Evolutionary conservation across 2,329 filamentous ascomycete species (phyloP).

Genomic region (Teratosphaeria pseudoeucalypti): DNA sequence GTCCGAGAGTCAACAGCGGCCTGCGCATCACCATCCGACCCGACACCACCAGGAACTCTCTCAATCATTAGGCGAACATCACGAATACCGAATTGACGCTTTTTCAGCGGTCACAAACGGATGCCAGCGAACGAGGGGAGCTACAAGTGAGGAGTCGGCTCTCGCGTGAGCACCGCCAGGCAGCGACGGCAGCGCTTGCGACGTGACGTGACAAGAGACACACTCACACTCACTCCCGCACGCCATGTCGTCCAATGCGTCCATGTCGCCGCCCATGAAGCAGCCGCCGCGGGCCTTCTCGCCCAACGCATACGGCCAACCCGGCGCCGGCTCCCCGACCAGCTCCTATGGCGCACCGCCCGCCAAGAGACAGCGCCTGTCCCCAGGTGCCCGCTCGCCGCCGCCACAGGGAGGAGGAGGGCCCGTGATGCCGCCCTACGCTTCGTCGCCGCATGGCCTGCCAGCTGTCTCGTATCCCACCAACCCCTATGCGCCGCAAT

Average conservation of each 20-base stretch:
- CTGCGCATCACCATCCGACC: neutral
- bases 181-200: neutral
- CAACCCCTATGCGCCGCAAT: constrained; percentile 30
- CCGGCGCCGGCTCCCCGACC: constrained; percentile 23
- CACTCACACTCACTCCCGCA: neutral
- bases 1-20: neutral
- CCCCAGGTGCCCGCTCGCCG: constrained; percentile 54
- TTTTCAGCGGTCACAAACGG: neutral
- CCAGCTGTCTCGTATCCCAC: constrained; percentile 18
- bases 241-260: constrained; percentile 15
- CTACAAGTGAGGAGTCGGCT: neutral
- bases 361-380: constrained; percentile 62
- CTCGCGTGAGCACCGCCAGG: neutral
- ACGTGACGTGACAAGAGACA: neutral
- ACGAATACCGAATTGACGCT: neutral
- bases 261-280: constrained; percentile 24
- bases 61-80: neutral
- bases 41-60: neutral
- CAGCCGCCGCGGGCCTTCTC: constrained; percentile 19
- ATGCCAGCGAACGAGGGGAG: neutral
- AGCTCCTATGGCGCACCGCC: constrained; percentile 46
- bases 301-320: constrained; percentile 41
- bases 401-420: constrained; percentile 30
- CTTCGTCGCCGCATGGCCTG: constrained; percentile 26
- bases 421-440: constrained; percentile 26